Percentiles rank a stretch among this genome's conserved stretches.
Conservation (phyloP, 768 basidiomycete genomes). For the Russula vinacea region DNA sequence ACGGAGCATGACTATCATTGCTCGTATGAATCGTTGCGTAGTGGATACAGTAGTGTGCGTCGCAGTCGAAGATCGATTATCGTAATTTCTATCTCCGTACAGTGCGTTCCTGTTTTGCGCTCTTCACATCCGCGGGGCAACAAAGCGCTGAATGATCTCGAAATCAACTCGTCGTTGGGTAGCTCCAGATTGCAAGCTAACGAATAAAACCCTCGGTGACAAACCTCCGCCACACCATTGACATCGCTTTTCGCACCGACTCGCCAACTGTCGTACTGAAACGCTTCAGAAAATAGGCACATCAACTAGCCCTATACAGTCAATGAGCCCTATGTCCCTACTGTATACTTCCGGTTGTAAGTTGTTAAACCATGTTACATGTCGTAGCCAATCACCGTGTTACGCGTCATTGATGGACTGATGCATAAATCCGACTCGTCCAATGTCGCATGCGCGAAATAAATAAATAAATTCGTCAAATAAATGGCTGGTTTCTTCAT, state of each 20-base stretch:
- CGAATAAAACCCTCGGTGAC: not conserved
- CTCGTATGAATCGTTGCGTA: not conserved
- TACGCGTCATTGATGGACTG: not conserved
- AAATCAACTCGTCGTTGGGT: not conserved
- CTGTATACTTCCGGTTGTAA: not conserved
- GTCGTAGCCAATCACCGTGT: not conserved
- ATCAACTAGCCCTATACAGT: not conserved
- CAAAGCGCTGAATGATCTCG: not conserved
- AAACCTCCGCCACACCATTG: not conserved
- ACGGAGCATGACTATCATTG: not conserved
- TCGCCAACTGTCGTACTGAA: not conserved
- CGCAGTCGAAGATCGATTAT: not conserved
- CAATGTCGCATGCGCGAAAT: not conserved
- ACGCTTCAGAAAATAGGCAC: conserved; percentile 2
- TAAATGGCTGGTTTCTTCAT: not conserved
- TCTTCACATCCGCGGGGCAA: not conserved
- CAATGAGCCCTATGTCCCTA: not conserved
- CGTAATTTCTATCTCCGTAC: not conserved
- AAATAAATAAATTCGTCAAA: not conserved
- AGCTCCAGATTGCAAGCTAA: not conserved
- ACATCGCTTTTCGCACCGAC: not conserved
- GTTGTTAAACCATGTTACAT: too few species aligned
- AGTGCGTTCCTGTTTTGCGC: not conserved
- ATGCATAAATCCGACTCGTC: too few species aligned
- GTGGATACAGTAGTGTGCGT: not conserved